Evolutionary conservation across 495 filamentous ascomycete genomes (phyloP), one percentile per base, ranked within the genome.

Genomic region (Clavariopsis aquatica): DNA sequence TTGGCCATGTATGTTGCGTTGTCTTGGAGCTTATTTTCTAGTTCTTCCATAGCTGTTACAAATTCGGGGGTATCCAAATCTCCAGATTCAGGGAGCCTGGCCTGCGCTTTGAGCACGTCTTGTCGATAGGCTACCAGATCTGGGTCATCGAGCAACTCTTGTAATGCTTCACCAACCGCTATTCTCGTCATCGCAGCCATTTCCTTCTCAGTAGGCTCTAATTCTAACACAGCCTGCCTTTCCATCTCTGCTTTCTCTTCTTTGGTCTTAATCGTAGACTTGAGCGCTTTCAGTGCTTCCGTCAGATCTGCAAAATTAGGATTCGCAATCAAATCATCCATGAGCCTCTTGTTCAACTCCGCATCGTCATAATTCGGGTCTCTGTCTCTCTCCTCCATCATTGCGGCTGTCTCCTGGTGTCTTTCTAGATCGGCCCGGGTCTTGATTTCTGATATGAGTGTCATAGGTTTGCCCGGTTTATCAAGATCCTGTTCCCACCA

Each of bases 341-440:
- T 31, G 23, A 52, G 15, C 46, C 23, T 8, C 13, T 31, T 34
- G 2, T 51, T 20, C n/a, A 68, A 49, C 41, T 63, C 53, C n/a
- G 65, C 36, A n/a, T 55, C 46, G 55, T 68, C 60, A n/a, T 68
- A 63, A 20, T 68, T 41, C 5, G 65, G 59, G 23, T 68, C 43
- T 10, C 13, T 19, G 2, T n/a, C 28, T 17, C 57, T 43, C 28
- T 61, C 52, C 41, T 67, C 27, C n/a, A 61, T 26, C 64, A 65
- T 65, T n/a, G n/a, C 43, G 7, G 41, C 15, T 29, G 15, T 23
- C 29, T 59, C 29, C 34, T 53, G 17, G 6, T 34, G 13, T 2
- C 23, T 22, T 3, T 52, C 22, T 1, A 58, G 15, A 19, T 65
- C 49, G 20, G 34, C 34, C 15, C 24, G 28, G 13, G 20, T 57